Base-by-base conservation (phyloP, 257 asterid genomes). In the Nicotiana tomentosiformis region DNA sequence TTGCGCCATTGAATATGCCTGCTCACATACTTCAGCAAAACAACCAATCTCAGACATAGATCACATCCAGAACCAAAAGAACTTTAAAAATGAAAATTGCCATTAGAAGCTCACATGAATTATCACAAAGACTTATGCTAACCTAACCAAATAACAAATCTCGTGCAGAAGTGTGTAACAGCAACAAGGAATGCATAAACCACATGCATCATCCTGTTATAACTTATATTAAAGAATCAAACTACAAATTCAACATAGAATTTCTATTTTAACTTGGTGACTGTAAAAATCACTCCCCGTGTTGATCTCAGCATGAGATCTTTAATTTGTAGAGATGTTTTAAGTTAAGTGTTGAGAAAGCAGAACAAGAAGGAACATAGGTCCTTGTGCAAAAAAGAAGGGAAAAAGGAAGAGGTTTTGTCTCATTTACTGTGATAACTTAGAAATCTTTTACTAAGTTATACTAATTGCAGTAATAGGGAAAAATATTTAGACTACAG, bases 1-100 rank as follows among this genome's bases (percentile, higher is more conserved):
- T 76, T 96, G 99, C 49, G 99, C 97, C 99, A 96, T 94, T 49
- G 90, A 84, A 87, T 96, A 96, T 11, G 99, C 99, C 94, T 96
- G 99, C 94, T 96, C 99, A 57, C 99, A 96, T 80, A 96, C 99
- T 96, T 84, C 72, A 78, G 72, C 78, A 82, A 88, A 81, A 46
- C 67, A 65, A n/a, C 5, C 6, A 39, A 65, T 60, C 78, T 80
- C 70, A 87, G 80, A 74, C 20, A 74, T 14, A 51, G 3, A 74
- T 74, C 62, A 26, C 64, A 26, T 18, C 80, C 53, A 15, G 62
- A 49, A 26, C 26, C 61, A 74, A 74, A 37, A 26, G 46, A 74
- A 51, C 4, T 15, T 49, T 49, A 51, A 1, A 26, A 74, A 49
- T 26, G 26, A 74, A 74, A 33, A 74, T 49, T 0, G n/a, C 15